Evolutionary conservation across 2,329 filamentous ascomycete species (phyloP).

Genomic region (Knufia petricola): DNA sequence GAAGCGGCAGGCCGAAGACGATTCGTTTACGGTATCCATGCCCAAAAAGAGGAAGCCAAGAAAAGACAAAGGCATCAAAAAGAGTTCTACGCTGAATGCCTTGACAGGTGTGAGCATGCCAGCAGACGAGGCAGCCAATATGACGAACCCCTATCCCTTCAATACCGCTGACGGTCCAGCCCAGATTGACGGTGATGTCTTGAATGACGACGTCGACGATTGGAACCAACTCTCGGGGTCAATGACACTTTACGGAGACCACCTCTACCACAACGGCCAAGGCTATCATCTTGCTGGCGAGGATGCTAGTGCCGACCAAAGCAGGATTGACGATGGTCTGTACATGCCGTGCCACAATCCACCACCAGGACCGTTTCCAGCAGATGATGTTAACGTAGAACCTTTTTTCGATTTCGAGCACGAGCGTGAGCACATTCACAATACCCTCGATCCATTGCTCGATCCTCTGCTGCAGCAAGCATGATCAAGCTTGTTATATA

Average conservation of each 20-base stretch:
- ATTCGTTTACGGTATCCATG: slow-evolving; percentile 9
- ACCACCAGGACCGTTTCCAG: background rate
- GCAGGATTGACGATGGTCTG: slow-evolving; percentile 6
- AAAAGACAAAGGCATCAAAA: slow-evolving; percentile 21
- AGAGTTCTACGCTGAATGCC: slow-evolving; percentile 19
- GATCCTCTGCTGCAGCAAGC: slow-evolving; percentile 3
- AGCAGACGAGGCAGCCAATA: slow-evolving; percentile 19
- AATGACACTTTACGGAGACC: slow-evolving; percentile 18
- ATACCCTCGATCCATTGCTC: background rate
- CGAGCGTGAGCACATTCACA: slow-evolving; percentile 2
- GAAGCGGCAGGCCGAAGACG: slow-evolving; percentile 23
- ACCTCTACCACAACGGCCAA: slow-evolving; percentile 19
- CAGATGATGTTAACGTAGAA: background rate
- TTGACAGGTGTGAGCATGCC: slow-evolving; percentile 29
- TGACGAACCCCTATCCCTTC: background rate
- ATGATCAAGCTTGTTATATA: background rate
- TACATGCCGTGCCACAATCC: slow-evolving; percentile 1
- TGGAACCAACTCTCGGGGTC: slow-evolving; percentile 15
- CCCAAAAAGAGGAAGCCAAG: slow-evolving; percentile 10
- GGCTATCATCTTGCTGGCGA: slow-evolving; percentile 14
- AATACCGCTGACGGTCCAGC: background rate
- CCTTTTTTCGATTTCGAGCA: slow-evolving; percentile 9
- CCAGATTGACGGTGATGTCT: background rate
- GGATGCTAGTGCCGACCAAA: background rate
- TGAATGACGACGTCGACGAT: slow-evolving; percentile 9